Evolutionary conservation across 257 asterid species (phyloP), one percentile per base, ranked within the genome.

Genomic region (Penstemon davidsonii): DNA sequence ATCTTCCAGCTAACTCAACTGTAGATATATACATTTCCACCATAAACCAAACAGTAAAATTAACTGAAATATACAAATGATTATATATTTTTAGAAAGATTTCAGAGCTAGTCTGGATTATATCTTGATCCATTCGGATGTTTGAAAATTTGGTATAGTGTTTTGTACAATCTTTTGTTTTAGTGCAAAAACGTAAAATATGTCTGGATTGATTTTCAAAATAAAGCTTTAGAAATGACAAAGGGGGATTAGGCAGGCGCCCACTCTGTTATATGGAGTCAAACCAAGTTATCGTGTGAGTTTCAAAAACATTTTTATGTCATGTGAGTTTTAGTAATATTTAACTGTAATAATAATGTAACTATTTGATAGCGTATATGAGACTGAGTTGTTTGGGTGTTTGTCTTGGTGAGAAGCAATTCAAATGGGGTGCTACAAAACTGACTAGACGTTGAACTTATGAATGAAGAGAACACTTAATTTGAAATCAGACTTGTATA

Each of bases 11-110:
- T 41, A 60, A 44, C 12, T 53, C 54, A 13, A 60, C 50, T 12
- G 8, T 11, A 5, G 25, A 47, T 55, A 63, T 60, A 56, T 38
- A 18, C 40, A 19, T n/a, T 41, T 66, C 33, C 43, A 69, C 60
- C 45, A 40, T 51, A 39, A 13, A 56, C 25, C 9, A 44, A 37
- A 40, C 7, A 8, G 7, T 53, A 43, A 8, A 45, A 12, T 51
- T 13, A 45, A 52, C 33, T 37, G 49, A 53, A 72, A 53, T 55
- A 60, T 60, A 66, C 42, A 62, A 38, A 42, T 7, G 39, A 72
- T 10, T 12, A 40, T 15, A 68, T 25, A 44, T 19, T 45, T 9
- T 3, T 8, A 51, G 43, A 49, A 59, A 59, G 7, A 59, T 41
- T 13, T 55, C 4, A 49, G 54, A 5, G 54, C 15, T 15, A 13